Base-by-base conservation (phyloP, 306 rosid genomes). In the peach (Prunus persica) region DNA sequence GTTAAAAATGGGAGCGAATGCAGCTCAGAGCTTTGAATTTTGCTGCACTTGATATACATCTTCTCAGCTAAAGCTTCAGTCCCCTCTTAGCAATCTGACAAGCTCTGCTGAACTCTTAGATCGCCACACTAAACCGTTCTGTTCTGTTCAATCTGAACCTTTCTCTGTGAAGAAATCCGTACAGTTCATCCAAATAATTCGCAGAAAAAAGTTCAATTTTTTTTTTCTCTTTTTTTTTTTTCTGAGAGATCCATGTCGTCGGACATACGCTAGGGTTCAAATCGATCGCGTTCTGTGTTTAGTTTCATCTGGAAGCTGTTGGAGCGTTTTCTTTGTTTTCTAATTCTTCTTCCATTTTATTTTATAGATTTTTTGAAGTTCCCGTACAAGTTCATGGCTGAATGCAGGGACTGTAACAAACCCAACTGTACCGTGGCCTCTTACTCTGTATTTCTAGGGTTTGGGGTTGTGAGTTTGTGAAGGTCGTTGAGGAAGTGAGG, bases 171-270 rank as follows among this genome's bases (percentile, higher is more conserved):
- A 20, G 3, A 58, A 19, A 7, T 12, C 24, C 38, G 49, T n/a
- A 45, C 38, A 22, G 27, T 32, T 64, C 22, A 20, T 50, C 63
- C 14, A 13, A 32, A 32, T 9, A 11, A 15, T 71, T 25, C 6
- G 27, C 12, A 13, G 75, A 52, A 27, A 22, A 38, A 38, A 38
- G 43, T 38, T 56, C 41, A 25, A 9, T 0, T 1, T 2, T 56
- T 57, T 19, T 2, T 55, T 73, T 4, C 18, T 0, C 79, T 41
- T 28, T 13, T 25, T 47, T 43, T 49, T 34, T 8, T 47, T 71
- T 58, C 15, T 54, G 55, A 43, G 57, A 56, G 75, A 84, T 86
- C 96, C 88, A 93, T 93, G 98, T 91, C 97, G 82, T 93, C 97
- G 58, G 98, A 91, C 70, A 93, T 91, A 52, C 82, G 97, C 91